These are phyloP conservation scores for Pterocarpus macrocarpus DNA, from an alignment of 306 rosid species.

Conservation along the genomic window DNA sequence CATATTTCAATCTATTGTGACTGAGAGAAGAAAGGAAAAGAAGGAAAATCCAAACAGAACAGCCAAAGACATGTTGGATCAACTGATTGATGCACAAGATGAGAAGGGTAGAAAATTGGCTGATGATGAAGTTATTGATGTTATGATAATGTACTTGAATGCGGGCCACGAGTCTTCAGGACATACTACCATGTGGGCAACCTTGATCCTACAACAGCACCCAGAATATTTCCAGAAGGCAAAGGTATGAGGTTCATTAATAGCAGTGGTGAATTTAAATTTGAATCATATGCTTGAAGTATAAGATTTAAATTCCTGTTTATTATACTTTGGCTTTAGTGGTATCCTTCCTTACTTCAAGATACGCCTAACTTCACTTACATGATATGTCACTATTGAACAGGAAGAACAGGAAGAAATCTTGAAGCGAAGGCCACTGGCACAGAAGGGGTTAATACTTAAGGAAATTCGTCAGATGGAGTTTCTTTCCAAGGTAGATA, in stretches of 20 bases:
- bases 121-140: constrained; percentile 81
- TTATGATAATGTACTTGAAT: constrained; percentile 83
- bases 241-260: constrained; percentile 59
- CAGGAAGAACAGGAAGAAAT: constrained; percentile 82
- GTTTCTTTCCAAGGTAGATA: constrained; percentile 71
- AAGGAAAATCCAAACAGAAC: neutral
- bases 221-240: constrained; percentile 70
- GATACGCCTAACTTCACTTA: neutral
- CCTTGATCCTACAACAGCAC: constrained; percentile 57
- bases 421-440: constrained; percentile 61
- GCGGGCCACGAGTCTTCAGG: constrained; percentile 98
- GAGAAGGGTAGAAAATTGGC: constrained; percentile 71
- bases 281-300: too few relatives aligned
- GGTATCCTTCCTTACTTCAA: too few relatives aligned
- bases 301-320: too few relatives aligned
- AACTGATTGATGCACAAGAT: constrained; percentile 71
- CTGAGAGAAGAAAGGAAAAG: constrained; percentile 54
- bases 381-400: neutral
- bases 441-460: constrained; percentile 65
- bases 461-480: constrained; percentile 75
- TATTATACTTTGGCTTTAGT: too few relatives aligned
- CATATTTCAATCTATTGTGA: constrained; percentile 64
- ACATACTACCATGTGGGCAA: constrained; percentile 87
- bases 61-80: constrained; percentile 86
- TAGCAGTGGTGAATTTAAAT: neutral